A percentile compares a stretch with the other conserved stretches of the same genome.
phyloP scores from a whole-genome alignment of 1,139 yeast species.

The Sugiyamaella grinbergsii region DNA sequence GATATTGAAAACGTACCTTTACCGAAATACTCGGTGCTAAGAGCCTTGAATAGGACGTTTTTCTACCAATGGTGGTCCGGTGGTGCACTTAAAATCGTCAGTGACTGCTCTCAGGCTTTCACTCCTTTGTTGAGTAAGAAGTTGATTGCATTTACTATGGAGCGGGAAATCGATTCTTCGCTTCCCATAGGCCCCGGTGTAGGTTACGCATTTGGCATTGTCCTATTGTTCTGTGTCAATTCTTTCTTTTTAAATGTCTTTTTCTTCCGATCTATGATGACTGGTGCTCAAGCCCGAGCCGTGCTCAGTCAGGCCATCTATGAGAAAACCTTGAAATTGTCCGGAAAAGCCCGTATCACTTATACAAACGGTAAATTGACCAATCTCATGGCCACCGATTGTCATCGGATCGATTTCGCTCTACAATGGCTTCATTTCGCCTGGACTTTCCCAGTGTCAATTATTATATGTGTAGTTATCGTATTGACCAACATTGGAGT shows the following conservation, averaged over 20 bases:
- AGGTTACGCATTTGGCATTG: conserved; percentile 62
- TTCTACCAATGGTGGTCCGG: conserved; percentile 53
- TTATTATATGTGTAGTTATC: conserved; percentile 61
- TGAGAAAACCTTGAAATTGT: conserved; percentile 63
- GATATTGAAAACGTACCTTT: conserved; percentile 36
- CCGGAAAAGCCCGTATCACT: conserved; percentile 59
- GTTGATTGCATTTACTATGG: conserved; percentile 52
- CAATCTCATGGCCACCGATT: conserved; percentile 74
- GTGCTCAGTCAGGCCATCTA: conserved; percentile 66
- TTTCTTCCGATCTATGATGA: conserved; percentile 59
- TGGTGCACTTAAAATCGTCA: conserved; percentile 47
- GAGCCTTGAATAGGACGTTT: conserved; percentile 60
- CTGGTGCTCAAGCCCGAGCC: conserved; percentile 71
- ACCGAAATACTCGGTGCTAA: conserved; percentile 48
- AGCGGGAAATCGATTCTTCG: conserved; percentile 25
- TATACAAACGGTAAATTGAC: conserved; percentile 72
- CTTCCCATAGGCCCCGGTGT: conserved; percentile 52
- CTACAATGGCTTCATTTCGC: conserved; percentile 68
- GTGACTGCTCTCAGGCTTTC: conserved; percentile 56
- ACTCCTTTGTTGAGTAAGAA: conserved; percentile 54
- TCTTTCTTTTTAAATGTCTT: conserved; percentile 64
- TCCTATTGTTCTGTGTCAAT: conserved; percentile 49
- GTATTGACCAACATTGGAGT: conserved; percentile 73
- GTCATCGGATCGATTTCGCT: conserved; percentile 79
- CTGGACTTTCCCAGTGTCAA: conserved; percentile 65